phyloP scores from a whole-genome alignment of 1,139 yeast genomes.

The Scheffersomyces stambukii region DNA sequence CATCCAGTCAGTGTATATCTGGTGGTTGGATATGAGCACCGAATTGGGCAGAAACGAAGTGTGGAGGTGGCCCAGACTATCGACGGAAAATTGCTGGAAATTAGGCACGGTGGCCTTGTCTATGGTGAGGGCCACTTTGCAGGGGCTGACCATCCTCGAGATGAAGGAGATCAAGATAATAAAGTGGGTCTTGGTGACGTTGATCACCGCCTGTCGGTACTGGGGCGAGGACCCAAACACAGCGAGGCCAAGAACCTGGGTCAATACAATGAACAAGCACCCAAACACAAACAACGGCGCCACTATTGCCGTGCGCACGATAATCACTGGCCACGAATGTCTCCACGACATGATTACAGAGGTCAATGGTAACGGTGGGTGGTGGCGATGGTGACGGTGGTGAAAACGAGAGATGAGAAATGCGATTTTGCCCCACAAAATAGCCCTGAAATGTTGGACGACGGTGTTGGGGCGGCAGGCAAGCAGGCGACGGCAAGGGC shows the following conservation, averaged over 20 bases:
- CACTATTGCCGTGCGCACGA: constrained; percentile 27
- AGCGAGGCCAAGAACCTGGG: constrained; percentile 36
- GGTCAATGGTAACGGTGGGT: too few relatives aligned
- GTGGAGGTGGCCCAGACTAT: constrained; percentile 22
- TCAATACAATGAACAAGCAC: constrained; percentile 35
- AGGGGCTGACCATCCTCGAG: constrained; percentile 39
- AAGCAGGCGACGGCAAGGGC: too few relatives aligned
- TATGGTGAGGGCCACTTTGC: constrained; percentile 37
- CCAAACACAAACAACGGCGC: constrained; percentile 41
- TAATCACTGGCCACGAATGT: constrained; percentile 15
- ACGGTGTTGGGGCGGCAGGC: too few relatives aligned
- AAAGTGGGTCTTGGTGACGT: constrained; percentile 49
- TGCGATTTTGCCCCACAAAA: too few relatives aligned
- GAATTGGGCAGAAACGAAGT: constrained; percentile 46
- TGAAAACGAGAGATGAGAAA: too few relatives aligned
- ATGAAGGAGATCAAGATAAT: constrained; percentile 43
- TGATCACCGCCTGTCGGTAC: constrained; percentile 32
- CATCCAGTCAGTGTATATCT: constrained; percentile 93
- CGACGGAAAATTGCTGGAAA: constrained; percentile 15
- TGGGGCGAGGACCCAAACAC: constrained; percentile 22
- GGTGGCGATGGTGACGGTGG: too few relatives aligned
- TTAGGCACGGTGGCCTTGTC: constrained; percentile 23
- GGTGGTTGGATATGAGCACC: constrained; percentile 79
- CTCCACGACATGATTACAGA: too few relatives aligned
- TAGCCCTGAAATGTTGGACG: too few relatives aligned